Evolutionary conservation across 805 yeast genomes (phyloP), one percentile per base, ranked within the genome.

Genomic region (Suhomyces prunicola): DNA sequence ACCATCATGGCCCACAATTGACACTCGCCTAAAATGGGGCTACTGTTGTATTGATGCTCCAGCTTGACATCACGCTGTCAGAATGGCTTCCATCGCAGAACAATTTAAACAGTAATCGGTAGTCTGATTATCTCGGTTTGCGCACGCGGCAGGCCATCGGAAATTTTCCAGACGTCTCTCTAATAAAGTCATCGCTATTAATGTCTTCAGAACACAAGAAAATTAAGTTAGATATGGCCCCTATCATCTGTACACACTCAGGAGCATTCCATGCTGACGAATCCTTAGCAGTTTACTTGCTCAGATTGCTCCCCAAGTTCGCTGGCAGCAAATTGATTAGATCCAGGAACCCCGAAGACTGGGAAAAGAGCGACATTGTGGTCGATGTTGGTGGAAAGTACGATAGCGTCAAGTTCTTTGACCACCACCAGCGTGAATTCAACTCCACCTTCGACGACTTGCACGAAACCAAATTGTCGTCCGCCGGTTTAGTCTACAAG

Each of bases 191-290:
- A 27, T 17, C 36, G 61, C 13, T 10, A 15, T 44, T 53, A 13
- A 64, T 64, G 67, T 55, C 42, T 19, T 39, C 65, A 10, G 61
- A 59, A 19, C 53, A 40, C 57, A 64, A 57, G 60, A 62, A 53
- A 60, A 56, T 52, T 56, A 60, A 55, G 52, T 52, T 54, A 33
- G 56, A 13, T 15, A 51, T 52, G 51, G 68, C 75, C 65, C 66
- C 84, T 54, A 84, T 82, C 63, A 88, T 92, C 53, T 93, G 97
- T 65, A 92, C 97, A 10, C 96, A 88, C 63, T 87, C 92, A 47
- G 99, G 99, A 6, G 81, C 91, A 0, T 94, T 94, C 78, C 99
- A 94, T 67, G 98, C 98, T 9, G 99, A 94, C 69, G 99, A 94
- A 70, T 85, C 96, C 9, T 79, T 94, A 49, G 99, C 98, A 2